phyloP scores from a whole-genome alignment of 2,329 filamentous ascomycete genomes.

The Trichoderma sp. region DNA sequence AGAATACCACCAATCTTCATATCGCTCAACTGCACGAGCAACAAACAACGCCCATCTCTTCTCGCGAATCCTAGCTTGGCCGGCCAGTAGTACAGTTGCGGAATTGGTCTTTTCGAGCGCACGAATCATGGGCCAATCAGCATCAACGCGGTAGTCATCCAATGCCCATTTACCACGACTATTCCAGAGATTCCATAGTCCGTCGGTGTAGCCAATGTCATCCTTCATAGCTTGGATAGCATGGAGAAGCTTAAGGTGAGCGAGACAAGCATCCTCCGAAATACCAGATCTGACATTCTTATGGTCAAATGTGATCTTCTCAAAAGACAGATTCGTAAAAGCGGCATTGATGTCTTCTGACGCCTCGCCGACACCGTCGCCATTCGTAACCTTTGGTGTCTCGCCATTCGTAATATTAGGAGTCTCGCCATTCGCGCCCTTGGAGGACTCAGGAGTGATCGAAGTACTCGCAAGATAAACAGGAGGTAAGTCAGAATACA shows the following conservation, averaged over 20 bases:
- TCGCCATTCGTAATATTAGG: neutral
- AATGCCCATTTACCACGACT: slow-evolving; percentile 32
- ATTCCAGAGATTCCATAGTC: slow-evolving; percentile 64
- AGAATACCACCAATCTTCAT: slow-evolving; percentile 62
- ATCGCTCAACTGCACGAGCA: slow-evolving; percentile 65
- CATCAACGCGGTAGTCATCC: neutral
- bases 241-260: slow-evolving; percentile 71
- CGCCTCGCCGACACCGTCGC: neutral
- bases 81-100: slow-evolving; percentile 30
- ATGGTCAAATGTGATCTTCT: neutral
- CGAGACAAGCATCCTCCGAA: slow-evolving; percentile 58
- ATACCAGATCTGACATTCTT: neutral
- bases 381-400: neutral
- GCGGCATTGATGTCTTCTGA: neutral
- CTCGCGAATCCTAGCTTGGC: slow-evolving; percentile 58
- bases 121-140: slow-evolving; percentile 13
- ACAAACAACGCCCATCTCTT: slow-evolving; percentile 74
- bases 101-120: slow-evolving; percentile 27
- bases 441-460: neutral
- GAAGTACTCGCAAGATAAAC: neutral
- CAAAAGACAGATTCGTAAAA: neutral
- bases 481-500: neutral
- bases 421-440: neutral
- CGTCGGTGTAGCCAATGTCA: slow-evolving; percentile 62
- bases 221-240: slow-evolving; percentile 67